Percentiles rank a stretch among this genome's conserved stretches.
phyloP scores from a whole-genome alignment of 352 stramenopile genomes.

The Saprolegnia parasitica region DNA sequence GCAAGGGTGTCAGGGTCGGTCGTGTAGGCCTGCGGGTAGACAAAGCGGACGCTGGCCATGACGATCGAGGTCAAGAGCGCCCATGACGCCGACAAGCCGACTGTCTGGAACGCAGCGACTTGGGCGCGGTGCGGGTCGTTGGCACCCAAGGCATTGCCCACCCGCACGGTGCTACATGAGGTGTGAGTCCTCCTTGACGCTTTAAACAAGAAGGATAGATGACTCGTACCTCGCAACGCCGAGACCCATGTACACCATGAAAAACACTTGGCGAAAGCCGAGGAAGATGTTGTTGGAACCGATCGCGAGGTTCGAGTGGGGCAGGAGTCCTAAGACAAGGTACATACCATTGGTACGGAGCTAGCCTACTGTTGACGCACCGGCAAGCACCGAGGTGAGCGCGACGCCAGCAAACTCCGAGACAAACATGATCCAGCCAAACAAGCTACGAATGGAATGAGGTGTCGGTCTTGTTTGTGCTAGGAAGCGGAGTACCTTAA shows the following conservation, averaged over 20 bases:
- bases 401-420: constrained; percentile 83
- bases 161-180: constrained; percentile 50
- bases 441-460: constrained; percentile 60
- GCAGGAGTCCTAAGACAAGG: constrained; percentile 59
- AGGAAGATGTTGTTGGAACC: constrained; percentile 77
- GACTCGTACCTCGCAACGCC: constrained; percentile 39
- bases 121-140: constrained; percentile 71
- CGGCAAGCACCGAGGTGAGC: constrained; percentile 54
- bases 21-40: constrained; percentile 64
- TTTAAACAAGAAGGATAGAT: too few species aligned
- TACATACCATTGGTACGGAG: background rate
- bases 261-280: constrained; percentile 63
- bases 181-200: background rate
- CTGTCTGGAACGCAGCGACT: constrained; percentile 55
- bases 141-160: constrained; percentile 79
- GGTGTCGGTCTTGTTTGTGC: background rate
- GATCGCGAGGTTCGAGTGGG: constrained; percentile 66
- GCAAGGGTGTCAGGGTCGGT: constrained; percentile 31
- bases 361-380: background rate
- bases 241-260: constrained; percentile 62
- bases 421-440: constrained; percentile 58
- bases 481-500: background rate
- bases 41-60: constrained; percentile 50
- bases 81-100: constrained; percentile 43
- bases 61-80: constrained; percentile 46